Evolutionary conservation across 148 eudicot genomes (phyloP).

Genomic region (Amaranthus palmeri): DNA sequence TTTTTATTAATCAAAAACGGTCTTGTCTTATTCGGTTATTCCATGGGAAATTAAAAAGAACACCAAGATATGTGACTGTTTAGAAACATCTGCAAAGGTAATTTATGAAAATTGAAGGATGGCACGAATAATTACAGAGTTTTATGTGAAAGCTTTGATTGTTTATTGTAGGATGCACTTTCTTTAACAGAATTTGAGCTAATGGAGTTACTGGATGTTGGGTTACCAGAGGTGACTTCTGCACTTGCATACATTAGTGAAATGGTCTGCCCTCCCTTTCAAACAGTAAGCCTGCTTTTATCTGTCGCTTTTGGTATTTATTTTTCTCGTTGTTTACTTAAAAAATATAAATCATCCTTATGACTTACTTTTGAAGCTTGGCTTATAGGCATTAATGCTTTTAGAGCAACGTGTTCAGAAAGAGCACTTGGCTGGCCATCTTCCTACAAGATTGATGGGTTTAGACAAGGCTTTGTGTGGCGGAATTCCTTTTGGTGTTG

Average conservation of each 20-base stretch:
- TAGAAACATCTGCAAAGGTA: background rate
- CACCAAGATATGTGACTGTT: background rate
- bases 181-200: slow-evolving; percentile 82
- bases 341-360: background rate
- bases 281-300: slow-evolving; percentile 46
- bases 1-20: background rate
- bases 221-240: slow-evolving; percentile 47
- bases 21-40: background rate
- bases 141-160: background rate
- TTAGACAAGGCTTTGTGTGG: slow-evolving; percentile 80
- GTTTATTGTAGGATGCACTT: slow-evolving; percentile 60
- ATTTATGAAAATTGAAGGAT: background rate
- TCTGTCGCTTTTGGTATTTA: background rate
- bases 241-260: slow-evolving; percentile 65
- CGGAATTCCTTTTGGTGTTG: slow-evolving; percentile 86
- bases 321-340: slow-evolving; percentile 9
- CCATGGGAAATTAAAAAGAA: background rate
- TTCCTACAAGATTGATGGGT: slow-evolving; percentile 71
- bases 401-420: slow-evolving; percentile 48
- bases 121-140: background rate
- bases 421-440: slow-evolving; percentile 72
- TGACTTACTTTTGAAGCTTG: slow-evolving; percentile 7
- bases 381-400: slow-evolving; percentile 51
- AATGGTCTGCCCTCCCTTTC: slow-evolving; percentile 57
- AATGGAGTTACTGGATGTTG: slow-evolving; percentile 84